A percentile compares a stretch with the other conserved stretches of the same genome.
Evolutionary conservation across 148 eudicot genomes (phyloP).

Genomic region (Cornus controversa): DNA sequence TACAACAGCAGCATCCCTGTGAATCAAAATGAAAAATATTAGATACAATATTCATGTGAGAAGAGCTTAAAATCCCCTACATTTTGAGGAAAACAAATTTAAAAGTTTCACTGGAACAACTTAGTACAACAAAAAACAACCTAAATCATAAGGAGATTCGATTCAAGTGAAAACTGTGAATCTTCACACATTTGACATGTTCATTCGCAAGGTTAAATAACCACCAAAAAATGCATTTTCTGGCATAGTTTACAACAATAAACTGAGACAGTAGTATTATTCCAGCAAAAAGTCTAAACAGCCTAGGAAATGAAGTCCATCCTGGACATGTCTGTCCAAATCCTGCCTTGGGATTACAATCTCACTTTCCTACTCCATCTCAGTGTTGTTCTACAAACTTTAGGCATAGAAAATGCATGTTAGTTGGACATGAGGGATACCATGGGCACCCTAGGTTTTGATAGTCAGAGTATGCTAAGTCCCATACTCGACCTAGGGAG

Average conservation of each 20-base stretch:
- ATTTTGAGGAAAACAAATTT: neutral
- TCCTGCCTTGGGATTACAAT: neutral
- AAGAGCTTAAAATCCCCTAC: constrained; percentile 8
- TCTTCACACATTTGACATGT: neutral
- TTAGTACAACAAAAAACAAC: neutral
- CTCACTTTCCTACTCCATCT: neutral
- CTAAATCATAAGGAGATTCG: neutral
- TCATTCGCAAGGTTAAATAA: neutral
- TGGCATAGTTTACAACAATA: neutral
- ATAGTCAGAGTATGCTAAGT: too few relatives aligned
- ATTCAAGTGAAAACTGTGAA: neutral
- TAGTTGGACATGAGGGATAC: too few relatives aligned
- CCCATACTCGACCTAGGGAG: too few relatives aligned
- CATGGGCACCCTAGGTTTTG: too few relatives aligned
- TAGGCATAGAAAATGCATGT: neutral
- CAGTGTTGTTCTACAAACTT: neutral
- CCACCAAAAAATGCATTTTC: neutral
- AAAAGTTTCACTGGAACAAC: neutral
- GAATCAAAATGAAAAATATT: constrained; percentile 5
- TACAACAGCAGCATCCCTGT: constrained; percentile 79
- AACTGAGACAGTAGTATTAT: neutral
- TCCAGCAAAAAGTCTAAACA: neutral
- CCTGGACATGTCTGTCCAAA: neutral
- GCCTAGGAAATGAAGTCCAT: neutral
- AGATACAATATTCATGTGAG: neutral